A percentile compares a stretch with the other conserved stretches of the same genome.
phyloP scores from a whole-genome alignment of 257 asterid species.

The Capsicum chinense region DNA sequence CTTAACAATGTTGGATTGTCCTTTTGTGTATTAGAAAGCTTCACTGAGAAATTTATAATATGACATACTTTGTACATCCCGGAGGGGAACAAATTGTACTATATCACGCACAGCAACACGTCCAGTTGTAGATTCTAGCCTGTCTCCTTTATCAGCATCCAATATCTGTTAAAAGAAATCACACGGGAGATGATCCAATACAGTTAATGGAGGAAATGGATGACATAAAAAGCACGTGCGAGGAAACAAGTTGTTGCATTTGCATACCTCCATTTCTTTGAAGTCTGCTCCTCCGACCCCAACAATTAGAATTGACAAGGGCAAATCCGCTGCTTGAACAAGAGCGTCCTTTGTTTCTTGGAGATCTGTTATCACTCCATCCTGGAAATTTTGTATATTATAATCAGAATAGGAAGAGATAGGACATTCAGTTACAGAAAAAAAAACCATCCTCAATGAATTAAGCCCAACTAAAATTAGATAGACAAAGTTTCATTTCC shows the following conservation, averaged over 20 bases:
- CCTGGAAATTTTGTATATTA: constrained; percentile 46
- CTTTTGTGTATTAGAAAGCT: background rate
- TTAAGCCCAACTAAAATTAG: background rate
- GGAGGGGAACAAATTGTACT: constrained; percentile 93
- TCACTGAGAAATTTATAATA: background rate
- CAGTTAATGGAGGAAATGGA: constrained; percentile 18
- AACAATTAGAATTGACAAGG: constrained; percentile 88
- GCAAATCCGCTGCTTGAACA: constrained; percentile 93
- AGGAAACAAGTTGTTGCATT: constrained; percentile 31
- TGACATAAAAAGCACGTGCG: background rate
- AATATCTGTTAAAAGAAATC: constrained; percentile 52
- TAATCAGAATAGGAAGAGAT: background rate
- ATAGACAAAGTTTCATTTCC: background rate
- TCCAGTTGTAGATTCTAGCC: constrained; percentile 86
- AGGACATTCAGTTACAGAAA: no score
- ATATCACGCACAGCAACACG: constrained; percentile 95
- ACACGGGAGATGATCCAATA: constrained; percentile 23
- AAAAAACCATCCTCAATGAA: background rate
- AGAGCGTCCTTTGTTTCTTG: constrained; percentile 97
- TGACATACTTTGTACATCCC: constrained; percentile 82
- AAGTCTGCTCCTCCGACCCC: constrained; percentile 99
- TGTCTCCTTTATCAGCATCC: constrained; percentile 93
- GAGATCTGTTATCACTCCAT: constrained; percentile 98
- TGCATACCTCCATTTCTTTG: constrained; percentile 93
- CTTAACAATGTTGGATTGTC: background rate